phyloP scores from a whole-genome alignment of 2,329 filamentous ascomycete species.

The Scedosporium dehoogii region DNA sequence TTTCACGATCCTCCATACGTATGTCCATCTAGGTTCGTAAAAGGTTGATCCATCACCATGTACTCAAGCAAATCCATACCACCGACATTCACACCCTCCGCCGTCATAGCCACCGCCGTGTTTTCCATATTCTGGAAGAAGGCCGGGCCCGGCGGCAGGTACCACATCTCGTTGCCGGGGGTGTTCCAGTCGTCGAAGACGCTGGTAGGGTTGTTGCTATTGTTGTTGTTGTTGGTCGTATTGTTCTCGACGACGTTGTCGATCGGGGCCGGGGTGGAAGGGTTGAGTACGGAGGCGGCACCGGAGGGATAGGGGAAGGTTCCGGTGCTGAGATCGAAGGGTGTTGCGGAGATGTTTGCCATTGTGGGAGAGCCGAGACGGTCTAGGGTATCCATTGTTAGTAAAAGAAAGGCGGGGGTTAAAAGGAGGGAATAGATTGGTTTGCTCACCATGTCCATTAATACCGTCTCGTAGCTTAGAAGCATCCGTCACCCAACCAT shows the following conservation, averaged over 20 bases:
- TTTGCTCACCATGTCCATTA: conserved; percentile 26
- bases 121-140: conserved; percentile 57
- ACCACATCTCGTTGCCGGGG: conserved; percentile 54
- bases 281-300: conserved; percentile 35
- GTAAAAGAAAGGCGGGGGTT: not conserved
- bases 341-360: conserved; percentile 50
- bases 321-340: conserved; percentile 46
- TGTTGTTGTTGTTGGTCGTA: not conserved
- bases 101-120: conserved; percentile 53
- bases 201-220: conserved; percentile 21
- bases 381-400: conserved; percentile 24
- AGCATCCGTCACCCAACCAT: conserved; percentile 21
- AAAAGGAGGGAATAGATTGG: not conserved
- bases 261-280: conserved; percentile 34
- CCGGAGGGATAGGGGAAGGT: conserved; percentile 43
- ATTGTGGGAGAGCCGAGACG: conserved; percentile 19
- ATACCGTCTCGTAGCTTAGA: conserved; percentile 30
- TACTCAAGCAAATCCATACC: conserved; percentile 58
- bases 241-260: conserved; percentile 6
- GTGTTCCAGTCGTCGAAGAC: conserved; percentile 47
- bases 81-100: conserved; percentile 57
- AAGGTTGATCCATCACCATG: conserved; percentile 48
- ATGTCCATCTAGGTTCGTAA: not conserved
- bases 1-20: not conserved
- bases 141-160: conserved; percentile 51